Percentiles rank a stretch among this genome's conserved stretches.
Conservation (phyloP, 2,329 filamentous ascomycete genomes). For the Ustulina deusta region DNA sequence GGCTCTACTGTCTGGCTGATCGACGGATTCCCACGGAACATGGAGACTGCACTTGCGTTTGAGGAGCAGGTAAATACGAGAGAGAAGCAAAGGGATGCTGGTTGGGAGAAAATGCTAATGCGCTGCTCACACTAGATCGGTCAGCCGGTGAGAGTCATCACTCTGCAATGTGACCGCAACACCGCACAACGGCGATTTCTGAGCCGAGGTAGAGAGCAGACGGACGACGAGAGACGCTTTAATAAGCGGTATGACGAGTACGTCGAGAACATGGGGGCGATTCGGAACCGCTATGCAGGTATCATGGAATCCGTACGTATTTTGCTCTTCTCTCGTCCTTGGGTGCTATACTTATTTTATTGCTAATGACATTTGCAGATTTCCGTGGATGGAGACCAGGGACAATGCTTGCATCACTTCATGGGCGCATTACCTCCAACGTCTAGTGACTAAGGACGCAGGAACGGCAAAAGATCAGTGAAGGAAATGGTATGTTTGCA, state of each 20-base stretch:
- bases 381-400: slow-evolving; percentile 15
- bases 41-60: slow-evolving; percentile 38
- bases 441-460: not conserved
- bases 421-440: not conserved
- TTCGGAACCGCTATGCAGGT: slow-evolving; percentile 35
- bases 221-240: slow-evolving; percentile 39
- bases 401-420: slow-evolving; percentile 23
- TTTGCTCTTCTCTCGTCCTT: not conserved
- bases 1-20: slow-evolving; percentile 33
- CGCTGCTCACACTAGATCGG: slow-evolving; percentile 30
- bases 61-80: slow-evolving; percentile 35
- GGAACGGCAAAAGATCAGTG: not conserved
- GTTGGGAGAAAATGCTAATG: not conserved
- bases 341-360: not conserved
- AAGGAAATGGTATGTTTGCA: not conserved
- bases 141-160: slow-evolving; percentile 36
- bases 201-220: slow-evolving; percentile 30
- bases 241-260: slow-evolving; percentile 39
- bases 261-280: slow-evolving; percentile 37
- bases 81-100: not conserved
- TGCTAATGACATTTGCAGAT: slow-evolving; percentile 25
- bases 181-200: slow-evolving; percentile 35
- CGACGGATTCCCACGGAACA: slow-evolving; percentile 44
- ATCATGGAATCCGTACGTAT: slow-evolving; percentile 30
- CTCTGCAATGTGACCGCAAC: slow-evolving; percentile 32